Evolutionary conservation across 768 basidiomycete genomes (phyloP).

Genomic region (Obba rivulosa): DNA sequence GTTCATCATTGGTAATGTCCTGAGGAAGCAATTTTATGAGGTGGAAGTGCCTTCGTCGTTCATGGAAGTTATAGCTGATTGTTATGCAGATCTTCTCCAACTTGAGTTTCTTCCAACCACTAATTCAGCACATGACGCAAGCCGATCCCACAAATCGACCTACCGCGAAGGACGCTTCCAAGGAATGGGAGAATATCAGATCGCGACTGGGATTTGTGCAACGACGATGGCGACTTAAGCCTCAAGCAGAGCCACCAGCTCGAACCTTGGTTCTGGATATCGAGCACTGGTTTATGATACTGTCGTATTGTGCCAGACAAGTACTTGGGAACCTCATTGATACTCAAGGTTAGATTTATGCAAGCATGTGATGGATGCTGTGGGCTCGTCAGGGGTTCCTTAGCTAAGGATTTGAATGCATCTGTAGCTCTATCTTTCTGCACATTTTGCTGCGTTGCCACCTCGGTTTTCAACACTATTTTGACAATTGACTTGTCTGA

Average conservation of each 20-base stretch:
- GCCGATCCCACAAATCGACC: constrained; percentile 7
- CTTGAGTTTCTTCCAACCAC: constrained; percentile 5
- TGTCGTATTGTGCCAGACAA: neutral
- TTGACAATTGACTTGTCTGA: too few species aligned
- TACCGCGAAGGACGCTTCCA: constrained; percentile 6
- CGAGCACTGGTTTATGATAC: neutral
- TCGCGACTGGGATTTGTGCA: neutral
- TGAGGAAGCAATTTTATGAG: constrained; percentile 14
- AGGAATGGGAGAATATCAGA: neutral
- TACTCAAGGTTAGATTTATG: neutral
- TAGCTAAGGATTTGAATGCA: too few species aligned
- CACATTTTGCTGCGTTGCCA: too few species aligned
- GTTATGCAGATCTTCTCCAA: constrained; percentile 7
- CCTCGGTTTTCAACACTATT: too few species aligned
- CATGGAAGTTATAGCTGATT: neutral
- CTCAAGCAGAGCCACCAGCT: neutral
- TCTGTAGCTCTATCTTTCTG: too few species aligned
- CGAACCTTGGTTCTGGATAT: too few species aligned
- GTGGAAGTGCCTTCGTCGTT: constrained; percentile 1
- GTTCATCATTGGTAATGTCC: constrained; percentile 22
- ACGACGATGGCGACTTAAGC: constrained; percentile 2
- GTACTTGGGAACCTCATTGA: neutral
- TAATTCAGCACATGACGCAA: constrained; percentile 5
- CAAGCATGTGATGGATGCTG: neutral
- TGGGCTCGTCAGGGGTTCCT: too few species aligned